Base-by-base conservation (phyloP, 257 asterid genomes). In the Osmanthus fragrans region DNA sequence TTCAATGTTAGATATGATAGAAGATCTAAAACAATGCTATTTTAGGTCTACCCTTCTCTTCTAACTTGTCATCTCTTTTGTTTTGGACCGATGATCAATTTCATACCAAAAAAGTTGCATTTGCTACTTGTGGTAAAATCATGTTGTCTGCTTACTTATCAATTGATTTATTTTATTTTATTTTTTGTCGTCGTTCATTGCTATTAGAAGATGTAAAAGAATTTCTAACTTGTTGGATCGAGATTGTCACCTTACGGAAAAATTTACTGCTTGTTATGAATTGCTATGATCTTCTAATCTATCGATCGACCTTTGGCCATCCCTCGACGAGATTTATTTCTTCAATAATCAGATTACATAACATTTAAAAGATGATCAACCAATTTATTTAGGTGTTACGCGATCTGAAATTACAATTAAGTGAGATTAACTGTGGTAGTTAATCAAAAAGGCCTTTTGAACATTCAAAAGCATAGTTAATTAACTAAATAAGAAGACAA, bases 401-500 rank as follows among this genome's bases (percentile, higher is more conserved):
- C 25, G 30, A 60, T 60, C 63, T 18, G 9, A 51, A 51, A 19
- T 23, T 25, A 60, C 68, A 56, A 21, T 18, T n/a, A 56, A 56
- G 65, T 56, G 65, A 56, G 25, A 56, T 56, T 11, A 15, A 15
- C 54, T 16, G 19, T 37, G 34, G 56, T 40, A n/a, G 56, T 58
- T 49, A 33, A 65, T 49, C 75, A 74, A 29, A 73, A 9, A 69
- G 16, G 60, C 36, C 19, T 32, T 36, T 42, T 36, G 21, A 5
- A n/a, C 25, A 21, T 72, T 29, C 73, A 77, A 82, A 60, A 51
- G 80, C 65, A 56, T 21, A 9, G 29, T 58, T 70, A 60, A 15
- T 72, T 80, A 58, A 21, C 67, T n/a, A 45, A 74, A 66, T 67
- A 64, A 73, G 70, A 74, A 29, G 25, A 78, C 77, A 73, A 76